Evolutionary conservation across 192 early-diverging fungal species (phyloP), one percentile per base, ranked within the genome.

Genomic region (Coemansia sp.): DNA sequence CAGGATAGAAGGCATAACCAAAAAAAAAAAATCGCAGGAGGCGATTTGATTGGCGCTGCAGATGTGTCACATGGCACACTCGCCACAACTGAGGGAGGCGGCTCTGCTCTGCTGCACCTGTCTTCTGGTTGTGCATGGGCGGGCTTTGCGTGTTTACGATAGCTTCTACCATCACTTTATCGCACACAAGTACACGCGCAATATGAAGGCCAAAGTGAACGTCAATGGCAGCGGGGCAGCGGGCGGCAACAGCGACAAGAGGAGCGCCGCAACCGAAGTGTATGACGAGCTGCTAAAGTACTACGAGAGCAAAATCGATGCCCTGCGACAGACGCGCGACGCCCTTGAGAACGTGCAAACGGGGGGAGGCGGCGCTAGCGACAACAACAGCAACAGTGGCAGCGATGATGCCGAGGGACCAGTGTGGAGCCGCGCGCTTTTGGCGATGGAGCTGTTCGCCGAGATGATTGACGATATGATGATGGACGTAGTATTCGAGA

Each of bases 391-490:
- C 45, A 36, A 58, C 45, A 49, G 62, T 20, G 58, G 57, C 22
- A 45, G 51, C 27, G 25, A 36, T n/a, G 46, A 64, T 64, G 32
- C 47, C 14, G 46, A 25, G 60, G 31, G 57, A 45, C n/a, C 49
- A 38, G 56, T 29, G 7, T 42, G 73, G 27, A 51, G 60, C 20
- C 65, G 79, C n/a, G 79, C 73, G n/a, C 40, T 70, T 54, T 65
- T 82, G 37, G 74, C 73, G 2, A 51, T 82, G 59, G 79, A 76
- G 64, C 70, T 82, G 32, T 63, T 68, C 3, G 62, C 71, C 20
- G 89, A 90, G 40, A 76, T 95, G 35, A 67, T 95, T 24, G 89
- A 92, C 36, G 92, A 93, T 59, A 84, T 88, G 70, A 80, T 88
- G 22, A 81, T 88, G 59, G 92, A 92, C 63, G 84, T 93, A 6